These are phyloP conservation scores for Yarrowia alimentaria DNA, from an alignment of 805 yeast species.

Conservation along the genomic window DNA sequence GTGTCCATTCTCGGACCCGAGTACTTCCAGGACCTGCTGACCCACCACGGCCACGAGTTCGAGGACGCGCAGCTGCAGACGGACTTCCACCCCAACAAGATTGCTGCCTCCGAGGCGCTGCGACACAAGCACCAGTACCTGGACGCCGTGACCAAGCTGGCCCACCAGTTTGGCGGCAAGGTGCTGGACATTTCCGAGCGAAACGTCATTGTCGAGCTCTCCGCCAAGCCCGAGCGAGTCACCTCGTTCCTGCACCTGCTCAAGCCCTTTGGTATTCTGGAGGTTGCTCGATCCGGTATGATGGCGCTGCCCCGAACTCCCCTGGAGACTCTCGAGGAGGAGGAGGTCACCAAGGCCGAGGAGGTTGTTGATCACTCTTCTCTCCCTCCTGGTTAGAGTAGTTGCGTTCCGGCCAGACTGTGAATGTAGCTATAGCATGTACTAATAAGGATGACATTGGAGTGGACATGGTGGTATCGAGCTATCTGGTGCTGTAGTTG, in stretches of 20 bases:
- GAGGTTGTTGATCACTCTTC: conserved; percentile 80
- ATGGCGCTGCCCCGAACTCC: conserved; percentile 98
- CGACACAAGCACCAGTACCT: conserved; percentile 91
- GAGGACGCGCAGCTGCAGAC: conserved; percentile 41
- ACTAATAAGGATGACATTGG: too few species aligned
- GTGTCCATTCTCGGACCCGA: conserved; percentile 96
- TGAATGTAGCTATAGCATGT: background rate
- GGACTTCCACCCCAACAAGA: conserved; percentile 80
- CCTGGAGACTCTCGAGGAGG: conserved; percentile 50
- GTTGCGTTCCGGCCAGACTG: too few species aligned
- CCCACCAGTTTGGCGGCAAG: conserved; percentile 87
- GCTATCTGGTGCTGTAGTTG: too few species aligned
- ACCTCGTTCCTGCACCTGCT: conserved; percentile 81
- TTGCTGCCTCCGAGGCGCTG: conserved; percentile 86
- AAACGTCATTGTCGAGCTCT: conserved; percentile 88
- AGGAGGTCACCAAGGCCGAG: conserved; percentile 52
- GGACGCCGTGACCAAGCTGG: conserved; percentile 75
- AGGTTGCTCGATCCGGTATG: conserved; percentile 97
- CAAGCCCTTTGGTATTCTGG: conserved; percentile 95
- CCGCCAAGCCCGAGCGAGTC: conserved; percentile 90
- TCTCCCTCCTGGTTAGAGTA: conserved; percentile 87
- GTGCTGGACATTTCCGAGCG: conserved; percentile 89
- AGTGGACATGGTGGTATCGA: too few species aligned
- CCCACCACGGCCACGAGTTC: conserved; percentile 62
- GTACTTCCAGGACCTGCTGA: conserved; percentile 90